Conservation (phyloP, 2,329 filamentous ascomycete species). For the Pestalotiopsis fici region DNA sequence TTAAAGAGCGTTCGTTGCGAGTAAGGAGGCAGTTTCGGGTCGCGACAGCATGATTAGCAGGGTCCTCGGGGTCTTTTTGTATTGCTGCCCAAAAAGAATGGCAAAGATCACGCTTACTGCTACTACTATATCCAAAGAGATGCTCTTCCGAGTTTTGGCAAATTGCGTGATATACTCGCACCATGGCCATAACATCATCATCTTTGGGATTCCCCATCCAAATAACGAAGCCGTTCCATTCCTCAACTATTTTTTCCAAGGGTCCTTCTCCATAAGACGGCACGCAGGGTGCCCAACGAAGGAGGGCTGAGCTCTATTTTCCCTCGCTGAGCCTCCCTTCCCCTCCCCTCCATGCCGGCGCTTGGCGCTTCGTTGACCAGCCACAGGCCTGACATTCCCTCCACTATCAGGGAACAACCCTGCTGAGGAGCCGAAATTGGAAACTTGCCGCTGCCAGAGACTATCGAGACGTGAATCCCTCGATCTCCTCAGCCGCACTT, state of each 20-base stretch:
- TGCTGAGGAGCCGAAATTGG: slow-evolving; percentile 5
- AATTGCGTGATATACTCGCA: no score
- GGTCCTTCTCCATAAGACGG: background rate
- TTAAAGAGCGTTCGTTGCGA: background rate
- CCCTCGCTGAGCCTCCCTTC: background rate
- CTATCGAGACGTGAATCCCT: background rate
- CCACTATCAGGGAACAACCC: background rate
- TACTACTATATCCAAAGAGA: no score
- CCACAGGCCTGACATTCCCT: background rate
- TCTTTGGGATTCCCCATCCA: background rate
- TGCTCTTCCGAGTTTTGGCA: no score
- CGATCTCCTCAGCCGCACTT: slow-evolving; percentile 1
- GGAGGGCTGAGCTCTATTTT: background rate
- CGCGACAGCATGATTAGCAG: background rate
- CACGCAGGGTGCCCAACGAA: background rate
- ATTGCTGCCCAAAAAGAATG: background rate
- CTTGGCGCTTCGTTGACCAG: slow-evolving; percentile 4
- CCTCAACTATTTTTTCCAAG: background rate
- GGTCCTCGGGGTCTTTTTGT: no score
- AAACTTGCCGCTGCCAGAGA: slow-evolving; percentile 1
- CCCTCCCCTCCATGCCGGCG: background rate
- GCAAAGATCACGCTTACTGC: no score
- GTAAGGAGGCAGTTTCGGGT: background rate
- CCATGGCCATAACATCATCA: no score
- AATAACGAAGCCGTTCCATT: background rate